Conservation (phyloP, 78 protist species). For the Thecamonas trahens region DNA sequence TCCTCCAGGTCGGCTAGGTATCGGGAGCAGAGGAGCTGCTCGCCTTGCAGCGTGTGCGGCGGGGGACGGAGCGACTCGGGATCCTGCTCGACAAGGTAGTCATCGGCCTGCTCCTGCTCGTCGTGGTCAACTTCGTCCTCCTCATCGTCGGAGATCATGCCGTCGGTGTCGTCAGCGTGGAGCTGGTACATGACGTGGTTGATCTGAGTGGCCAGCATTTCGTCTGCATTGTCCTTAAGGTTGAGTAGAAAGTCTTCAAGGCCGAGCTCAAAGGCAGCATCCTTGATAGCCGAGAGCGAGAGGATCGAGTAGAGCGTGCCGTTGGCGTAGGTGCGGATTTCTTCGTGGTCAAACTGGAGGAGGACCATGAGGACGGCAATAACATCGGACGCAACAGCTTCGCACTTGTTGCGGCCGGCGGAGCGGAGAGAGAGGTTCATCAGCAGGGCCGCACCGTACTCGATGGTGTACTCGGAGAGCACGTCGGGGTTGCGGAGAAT, state of each 20-base stretch:
- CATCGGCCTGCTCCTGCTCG: neutral
- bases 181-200: neutral
- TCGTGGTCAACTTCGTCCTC: constrained; percentile 1
- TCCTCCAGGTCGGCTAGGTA: neutral
- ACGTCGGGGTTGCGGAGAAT: neutral
- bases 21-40: neutral
- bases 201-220: neutral
- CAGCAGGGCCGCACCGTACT: constrained; percentile 25
- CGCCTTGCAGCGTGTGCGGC: neutral
- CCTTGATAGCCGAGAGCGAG: neutral
- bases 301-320: constrained; percentile 26
- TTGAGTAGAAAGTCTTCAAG: neutral
- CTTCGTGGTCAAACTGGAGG: neutral
- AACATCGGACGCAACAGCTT: neutral
- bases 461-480: constrained; percentile 12
- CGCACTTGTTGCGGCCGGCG: neutral
- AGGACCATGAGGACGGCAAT: constrained; percentile 1
- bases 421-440: constrained; percentile 21
- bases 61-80: neutral
- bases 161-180: neutral
- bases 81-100: neutral
- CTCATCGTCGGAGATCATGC: neutral
- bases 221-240: neutral
- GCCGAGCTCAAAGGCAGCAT: constrained; percentile 1
- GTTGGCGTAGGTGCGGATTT: constrained; percentile 23